Evolutionary conservation across 805 yeast genomes (phyloP), one percentile per base, ranked within the genome.

Genomic region (Myxozyma geophila): DNA sequence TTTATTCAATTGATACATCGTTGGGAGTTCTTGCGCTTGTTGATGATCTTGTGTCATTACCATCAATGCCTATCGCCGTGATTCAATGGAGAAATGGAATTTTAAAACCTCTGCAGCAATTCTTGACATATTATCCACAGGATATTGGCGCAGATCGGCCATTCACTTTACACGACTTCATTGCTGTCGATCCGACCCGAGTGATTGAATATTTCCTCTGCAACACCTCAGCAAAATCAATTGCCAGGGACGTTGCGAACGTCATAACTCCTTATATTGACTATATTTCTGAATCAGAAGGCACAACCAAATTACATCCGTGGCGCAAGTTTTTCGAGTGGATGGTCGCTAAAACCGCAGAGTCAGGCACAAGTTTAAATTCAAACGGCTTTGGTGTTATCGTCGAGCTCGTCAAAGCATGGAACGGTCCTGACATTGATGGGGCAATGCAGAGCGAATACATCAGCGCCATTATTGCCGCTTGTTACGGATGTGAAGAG

Each of bases 31-130:
- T 71, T 60, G 48, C 68, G n/a, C 17, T 71, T 9, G 64, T 59
- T 23, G 55, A 52, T n/a, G 63, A 55, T 8, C 28, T 66, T n/a
- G 60, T 64, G 21, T 64, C 53, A 21, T 48, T 9, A 43, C 15
- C 28, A 9, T 36, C 54, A 9, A 21, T 64, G 59, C 67, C 73
- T 1, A 55, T 52, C 12, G 64, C 60, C 0, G 63, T 68, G 15
- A 51, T 50, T 2, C 59, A 57, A 7, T 76, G 78, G 78, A 60
- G 69, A 9, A 63, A 62, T 19, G 78, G 78, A 2, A 63, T 73
- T 4, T 70, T 71, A 23, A 55, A 69, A 13, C 75, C 74, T 8
- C 60, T 76, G 39, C 61, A 63, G 43, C 58, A 62, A 46, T 70
- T 60, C 35, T 60, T 75, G 12, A 52, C 60, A 7, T 53, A 59